These are phyloP conservation scores for Daldinia sp. DNA, from an alignment of 2,329 filamentous ascomycete genomes.

Conservation along the genomic window DNA sequence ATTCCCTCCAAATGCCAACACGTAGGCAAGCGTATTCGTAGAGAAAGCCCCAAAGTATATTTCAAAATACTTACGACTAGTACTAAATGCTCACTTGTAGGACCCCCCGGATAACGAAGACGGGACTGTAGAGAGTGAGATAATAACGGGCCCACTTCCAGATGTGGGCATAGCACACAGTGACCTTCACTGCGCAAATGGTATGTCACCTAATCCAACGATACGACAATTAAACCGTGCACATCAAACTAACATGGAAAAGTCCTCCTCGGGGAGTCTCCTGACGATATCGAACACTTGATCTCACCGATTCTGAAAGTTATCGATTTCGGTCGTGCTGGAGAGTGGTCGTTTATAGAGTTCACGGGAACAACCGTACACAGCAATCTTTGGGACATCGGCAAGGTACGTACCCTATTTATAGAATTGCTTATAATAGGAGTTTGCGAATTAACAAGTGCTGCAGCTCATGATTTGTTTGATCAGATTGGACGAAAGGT, in stretches of 20 bases:
- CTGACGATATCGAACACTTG: background rate
- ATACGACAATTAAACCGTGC: background rate
- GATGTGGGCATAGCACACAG: background rate
- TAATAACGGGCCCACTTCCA: background rate
- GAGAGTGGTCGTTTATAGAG: background rate
- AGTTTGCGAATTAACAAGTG: background rate
- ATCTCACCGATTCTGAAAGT: constrained; percentile 20
- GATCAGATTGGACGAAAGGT: background rate
- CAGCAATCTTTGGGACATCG: background rate
- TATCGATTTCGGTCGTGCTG: constrained; percentile 16
- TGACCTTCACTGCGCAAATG: constrained; percentile 9
- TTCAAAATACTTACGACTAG: background rate
- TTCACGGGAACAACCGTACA: background rate
- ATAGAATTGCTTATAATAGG: background rate
- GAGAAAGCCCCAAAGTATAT: background rate
- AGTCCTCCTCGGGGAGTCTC: constrained; percentile 18
- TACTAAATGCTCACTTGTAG: background rate
- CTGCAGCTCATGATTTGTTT: background rate
- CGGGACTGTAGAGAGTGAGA: background rate
- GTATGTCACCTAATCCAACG: constrained; percentile 6
- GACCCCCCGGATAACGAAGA: background rate
- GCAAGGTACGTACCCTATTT: background rate
- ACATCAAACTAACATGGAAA: background rate
- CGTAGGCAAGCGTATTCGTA: too few relatives aligned
- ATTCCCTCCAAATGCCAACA: background rate